These are phyloP conservation scores for Escallonia rubra DNA, from an alignment of 129 eudicot species.

Conservation along the genomic window DNA sequence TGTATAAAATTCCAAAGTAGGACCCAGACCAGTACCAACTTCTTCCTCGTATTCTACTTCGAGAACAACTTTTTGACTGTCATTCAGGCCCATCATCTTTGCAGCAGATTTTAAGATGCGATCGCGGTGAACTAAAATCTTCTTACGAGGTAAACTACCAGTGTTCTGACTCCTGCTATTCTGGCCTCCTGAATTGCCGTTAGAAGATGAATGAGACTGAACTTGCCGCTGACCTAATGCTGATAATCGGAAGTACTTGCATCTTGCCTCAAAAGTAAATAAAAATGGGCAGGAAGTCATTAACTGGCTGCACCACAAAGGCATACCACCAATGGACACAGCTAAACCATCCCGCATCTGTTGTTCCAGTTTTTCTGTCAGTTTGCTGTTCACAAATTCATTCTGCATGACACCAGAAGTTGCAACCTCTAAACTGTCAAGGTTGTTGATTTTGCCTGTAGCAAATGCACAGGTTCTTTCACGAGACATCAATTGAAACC, in stretches of 20 bases:
- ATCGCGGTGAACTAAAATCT: conserved; percentile 63
- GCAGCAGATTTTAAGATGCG: conserved; percentile 73
- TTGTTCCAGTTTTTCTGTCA: conserved; percentile 86
- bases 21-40: conserved; percentile 98
- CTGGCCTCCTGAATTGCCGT: conserved; percentile 20
- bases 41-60: conserved; percentile 87
- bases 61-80: conserved; percentile 52
- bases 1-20: conserved; percentile 92
- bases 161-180: conserved; percentile 37
- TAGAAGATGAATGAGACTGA: conserved; percentile 34
- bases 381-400: conserved; percentile 68
- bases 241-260: conserved; percentile 57
- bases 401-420: conserved; percentile 27
- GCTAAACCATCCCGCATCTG: conserved; percentile 82
- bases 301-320: conserved; percentile 72
- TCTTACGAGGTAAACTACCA: conserved; percentile 49
- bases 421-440: conserved; percentile 40
- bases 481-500: conserved; percentile 50
- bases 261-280: conserved; percentile 73
- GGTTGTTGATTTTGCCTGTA: conserved; percentile 47
- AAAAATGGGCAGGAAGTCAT: conserved; percentile 73
- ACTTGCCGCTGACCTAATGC: conserved; percentile 56
- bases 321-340: conserved; percentile 69
- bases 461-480: conserved; percentile 54
- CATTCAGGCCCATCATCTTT: conserved; percentile 74